Evolutionary conservation across 1,284 basidiomycete species (phyloP).

Genomic region (Ceratobasidium sp.): DNA sequence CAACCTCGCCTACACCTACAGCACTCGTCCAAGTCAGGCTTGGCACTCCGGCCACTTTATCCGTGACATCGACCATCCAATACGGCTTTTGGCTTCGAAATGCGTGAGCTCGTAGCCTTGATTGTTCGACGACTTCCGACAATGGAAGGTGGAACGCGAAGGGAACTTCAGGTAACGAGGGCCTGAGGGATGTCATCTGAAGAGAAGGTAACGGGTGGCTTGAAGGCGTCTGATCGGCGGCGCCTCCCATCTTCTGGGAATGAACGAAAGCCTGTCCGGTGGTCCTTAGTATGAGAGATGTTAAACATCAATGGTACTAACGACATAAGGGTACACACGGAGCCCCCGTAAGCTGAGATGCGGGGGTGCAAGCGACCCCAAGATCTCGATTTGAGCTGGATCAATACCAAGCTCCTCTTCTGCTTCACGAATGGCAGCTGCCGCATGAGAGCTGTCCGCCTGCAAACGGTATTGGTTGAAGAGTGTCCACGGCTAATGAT

Average conservation of each 20-base stretch:
- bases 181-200: constrained; percentile 59
- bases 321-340: constrained; percentile 75
- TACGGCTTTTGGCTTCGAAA: constrained; percentile 68
- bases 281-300: constrained; percentile 8
- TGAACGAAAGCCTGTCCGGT: constrained; percentile 66
- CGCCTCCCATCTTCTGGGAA: constrained; percentile 47
- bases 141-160: constrained; percentile 74
- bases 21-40: constrained; percentile 46
- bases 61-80: constrained; percentile 71
- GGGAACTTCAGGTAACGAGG: constrained; percentile 70
- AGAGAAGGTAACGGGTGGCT: constrained; percentile 67
- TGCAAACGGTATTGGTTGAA: constrained; percentile 47
- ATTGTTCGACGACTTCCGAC: constrained; percentile 57
- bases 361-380: constrained; percentile 69
- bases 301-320: constrained; percentile 54
- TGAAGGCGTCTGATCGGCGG: constrained; percentile 40
- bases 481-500: not conserved
- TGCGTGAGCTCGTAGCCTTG: constrained; percentile 59
- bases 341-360: constrained; percentile 66
- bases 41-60: constrained; percentile 56
- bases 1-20: constrained; percentile 55
- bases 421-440: constrained; percentile 72
- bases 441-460: constrained; percentile 63
- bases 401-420: constrained; percentile 73
- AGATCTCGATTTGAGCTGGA: constrained; percentile 64